A percentile compares a stretch with the other conserved stretches of the same genome.
Conservation (phyloP, 2,329 filamentous ascomycete species). For the Dendrostoma leiphaemia region DNA sequence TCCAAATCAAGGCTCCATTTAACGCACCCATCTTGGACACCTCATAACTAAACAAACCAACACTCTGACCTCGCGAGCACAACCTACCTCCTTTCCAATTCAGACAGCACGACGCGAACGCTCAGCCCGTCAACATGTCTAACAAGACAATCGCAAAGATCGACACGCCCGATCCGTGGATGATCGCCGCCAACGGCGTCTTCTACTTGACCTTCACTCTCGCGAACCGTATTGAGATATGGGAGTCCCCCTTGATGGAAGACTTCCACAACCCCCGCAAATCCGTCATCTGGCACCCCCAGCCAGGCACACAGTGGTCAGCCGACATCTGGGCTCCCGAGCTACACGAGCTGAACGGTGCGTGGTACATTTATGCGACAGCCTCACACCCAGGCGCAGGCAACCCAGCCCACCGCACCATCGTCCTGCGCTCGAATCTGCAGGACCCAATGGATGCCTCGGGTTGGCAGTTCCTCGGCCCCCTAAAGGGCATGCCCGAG, state of each 20-base stretch:
- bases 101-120: background rate
- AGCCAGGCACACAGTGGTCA: slow-evolving; percentile 7
- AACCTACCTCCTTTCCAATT: background rate
- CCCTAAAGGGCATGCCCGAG: slow-evolving; percentile 21
- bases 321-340: slow-evolving; percentile 48
- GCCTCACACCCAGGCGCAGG: slow-evolving; percentile 10
- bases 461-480: slow-evolving; percentile 22
- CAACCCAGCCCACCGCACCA: slow-evolving; percentile 17
- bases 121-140: slow-evolving; percentile 23
- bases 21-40: too few species aligned
- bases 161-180: slow-evolving; percentile 32
- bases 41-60: background rate
- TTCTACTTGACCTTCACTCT: slow-evolving; percentile 28
- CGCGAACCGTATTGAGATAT: slow-evolving; percentile 34
- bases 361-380: slow-evolving; percentile 17
- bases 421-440: slow-evolving; percentile 7
- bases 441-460: slow-evolving; percentile 17
- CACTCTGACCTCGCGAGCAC: background rate
- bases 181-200: slow-evolving; percentile 23
- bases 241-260: slow-evolving; percentile 29
- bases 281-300: slow-evolving; percentile 14
- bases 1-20: too few species aligned
- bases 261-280: slow-evolving; percentile 27
- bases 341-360: slow-evolving; percentile 28
- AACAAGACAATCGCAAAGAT: slow-evolving; percentile 26